A percentile compares a stretch with the other conserved stretches of the same genome.
Evolutionary conservation across 306 rosid genomes (phyloP).

Genomic region (Styphnolobium japonicum): DNA sequence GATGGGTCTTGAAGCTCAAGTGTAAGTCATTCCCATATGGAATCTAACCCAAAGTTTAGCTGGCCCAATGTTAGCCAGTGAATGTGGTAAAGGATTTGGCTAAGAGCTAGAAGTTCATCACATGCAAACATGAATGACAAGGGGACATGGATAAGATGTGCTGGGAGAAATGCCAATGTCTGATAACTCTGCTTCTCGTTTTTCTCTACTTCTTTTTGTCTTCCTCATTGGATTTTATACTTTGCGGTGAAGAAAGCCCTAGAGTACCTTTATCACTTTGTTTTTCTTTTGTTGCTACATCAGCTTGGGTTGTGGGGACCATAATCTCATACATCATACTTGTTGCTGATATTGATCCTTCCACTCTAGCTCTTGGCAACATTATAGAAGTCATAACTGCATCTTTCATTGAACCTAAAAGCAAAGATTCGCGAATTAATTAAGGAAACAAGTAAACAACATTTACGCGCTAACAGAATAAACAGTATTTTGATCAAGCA

Average conservation of each 20-base stretch:
- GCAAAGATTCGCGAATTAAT: background rate
- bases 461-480: background rate
- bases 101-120: slow-evolving; percentile 39
- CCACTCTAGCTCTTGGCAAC: slow-evolving; percentile 33
- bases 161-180: slow-evolving; percentile 42
- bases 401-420: slow-evolving; percentile 6
- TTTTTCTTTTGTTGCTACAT: slow-evolving; percentile 25
- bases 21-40: slow-evolving; percentile 16
- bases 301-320: slow-evolving; percentile 34
- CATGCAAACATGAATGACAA: slow-evolving; percentile 41
- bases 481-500: background rate
- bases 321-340: slow-evolving; percentile 31
- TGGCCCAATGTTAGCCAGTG: slow-evolving; percentile 41
- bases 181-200: slow-evolving; percentile 38
- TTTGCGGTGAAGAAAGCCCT: slow-evolving; percentile 38
- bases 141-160: slow-evolving; percentile 73
- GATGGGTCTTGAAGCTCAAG: slow-evolving; percentile 38
- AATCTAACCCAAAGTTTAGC: slow-evolving; percentile 27
- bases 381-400: slow-evolving; percentile 4
- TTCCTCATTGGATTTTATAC: slow-evolving; percentile 41
- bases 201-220: slow-evolving; percentile 44
- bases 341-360: slow-evolving; percentile 39
- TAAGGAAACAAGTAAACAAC: background rate
- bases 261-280: slow-evolving; percentile 19
- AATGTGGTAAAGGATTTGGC: slow-evolving; percentile 24